These are phyloP conservation scores for Penicillium fimorum DNA, from an alignment of 495 filamentous ascomycete genomes.

Conservation along the genomic window DNA sequence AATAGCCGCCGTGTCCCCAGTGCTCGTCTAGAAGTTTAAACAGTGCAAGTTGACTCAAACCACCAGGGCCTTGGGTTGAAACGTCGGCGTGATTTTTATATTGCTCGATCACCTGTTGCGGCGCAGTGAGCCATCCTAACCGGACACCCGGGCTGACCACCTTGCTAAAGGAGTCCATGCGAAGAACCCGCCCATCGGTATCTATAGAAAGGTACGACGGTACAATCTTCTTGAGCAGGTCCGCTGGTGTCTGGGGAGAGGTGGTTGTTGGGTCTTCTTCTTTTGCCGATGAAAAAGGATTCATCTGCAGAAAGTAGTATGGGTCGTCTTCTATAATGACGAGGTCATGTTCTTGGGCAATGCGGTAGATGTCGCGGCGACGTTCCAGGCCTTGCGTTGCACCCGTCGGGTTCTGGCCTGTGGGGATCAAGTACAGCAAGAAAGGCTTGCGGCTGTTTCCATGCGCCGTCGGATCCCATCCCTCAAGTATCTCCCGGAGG, in stretches of 20 bases:
- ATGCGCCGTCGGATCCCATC: slow-evolving; percentile 15
- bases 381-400: slow-evolving; percentile 61
- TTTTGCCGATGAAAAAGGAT: background rate
- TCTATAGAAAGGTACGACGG: slow-evolving; percentile 52
- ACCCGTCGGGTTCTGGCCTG: slow-evolving; percentile 80
- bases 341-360: slow-evolving; percentile 68
- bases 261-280: background rate
- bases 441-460: slow-evolving; percentile 17
- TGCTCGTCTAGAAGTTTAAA: slow-evolving; percentile 78
- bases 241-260: background rate
- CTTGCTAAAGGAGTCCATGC: slow-evolving; percentile 59
- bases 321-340: slow-evolving; percentile 81
- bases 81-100: slow-evolving; percentile 68
- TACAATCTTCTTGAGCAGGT: slow-evolving; percentile 27
- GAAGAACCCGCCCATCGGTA: slow-evolving; percentile 54
- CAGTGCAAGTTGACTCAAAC: slow-evolving; percentile 68
- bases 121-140: slow-evolving; percentile 55
- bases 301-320: slow-evolving; percentile 43
- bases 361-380: slow-evolving; percentile 58
- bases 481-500: slow-evolving; percentile 12
- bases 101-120: slow-evolving; percentile 67
- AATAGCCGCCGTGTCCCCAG: slow-evolving; percentile 79
- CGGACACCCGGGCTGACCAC: slow-evolving; percentile 52
- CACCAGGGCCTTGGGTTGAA: slow-evolving; percentile 69
- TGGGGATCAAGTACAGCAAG: slow-evolving; percentile 56